Percentiles rank a stretch among this genome's conserved stretches.
These are phyloP conservation scores for Ascochyta fabae DNA, from an alignment of 2,329 filamentous ascomycete genomes.

Conservation along the genomic window DNA sequence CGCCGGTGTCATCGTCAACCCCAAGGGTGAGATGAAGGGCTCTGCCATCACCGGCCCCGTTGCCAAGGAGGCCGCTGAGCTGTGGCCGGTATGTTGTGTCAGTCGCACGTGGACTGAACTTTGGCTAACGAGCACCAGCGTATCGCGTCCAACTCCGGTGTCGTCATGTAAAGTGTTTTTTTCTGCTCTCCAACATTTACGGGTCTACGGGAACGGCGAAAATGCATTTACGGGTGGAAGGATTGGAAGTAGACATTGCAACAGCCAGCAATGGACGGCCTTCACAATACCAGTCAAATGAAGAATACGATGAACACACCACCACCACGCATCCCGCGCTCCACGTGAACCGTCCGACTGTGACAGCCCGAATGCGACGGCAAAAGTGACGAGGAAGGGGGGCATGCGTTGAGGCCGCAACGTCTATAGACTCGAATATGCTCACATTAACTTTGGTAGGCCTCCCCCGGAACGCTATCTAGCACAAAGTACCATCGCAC, in stretches of 20 bases:
- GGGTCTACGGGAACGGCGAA: conserved; percentile 49
- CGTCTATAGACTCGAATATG: neutral
- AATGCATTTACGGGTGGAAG: conserved; percentile 50
- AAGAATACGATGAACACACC: conserved; percentile 39
- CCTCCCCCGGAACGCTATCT: neutral
- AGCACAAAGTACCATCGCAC: conserved; percentile 37
- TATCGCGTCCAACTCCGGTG: conserved; percentile 99
- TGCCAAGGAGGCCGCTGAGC: conserved; percentile 99
- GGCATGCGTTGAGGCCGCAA: neutral
- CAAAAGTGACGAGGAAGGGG: neutral
- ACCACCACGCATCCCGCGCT: conserved; percentile 1
- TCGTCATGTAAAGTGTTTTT: conserved; percentile 86
- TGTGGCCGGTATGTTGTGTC: conserved; percentile 83
- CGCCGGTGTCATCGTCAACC: conserved; percentile 99
- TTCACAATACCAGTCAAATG: conserved; percentile 45
- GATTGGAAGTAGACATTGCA: conserved; percentile 45
- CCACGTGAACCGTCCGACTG: conserved; percentile 6
- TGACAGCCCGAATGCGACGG: conserved; percentile 1
- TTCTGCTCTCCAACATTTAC: conserved; percentile 49
- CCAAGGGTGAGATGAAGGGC: conserved; percentile 99
- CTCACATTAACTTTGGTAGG: neutral
- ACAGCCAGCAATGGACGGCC: conserved; percentile 46
- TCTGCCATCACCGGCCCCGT: conserved; percentile 98
- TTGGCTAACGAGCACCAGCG: conserved; percentile 64
- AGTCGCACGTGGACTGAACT: neutral